Base-by-base conservation (phyloP, 1,284 basidiomycete species). In the Trametes sp. region DNA sequence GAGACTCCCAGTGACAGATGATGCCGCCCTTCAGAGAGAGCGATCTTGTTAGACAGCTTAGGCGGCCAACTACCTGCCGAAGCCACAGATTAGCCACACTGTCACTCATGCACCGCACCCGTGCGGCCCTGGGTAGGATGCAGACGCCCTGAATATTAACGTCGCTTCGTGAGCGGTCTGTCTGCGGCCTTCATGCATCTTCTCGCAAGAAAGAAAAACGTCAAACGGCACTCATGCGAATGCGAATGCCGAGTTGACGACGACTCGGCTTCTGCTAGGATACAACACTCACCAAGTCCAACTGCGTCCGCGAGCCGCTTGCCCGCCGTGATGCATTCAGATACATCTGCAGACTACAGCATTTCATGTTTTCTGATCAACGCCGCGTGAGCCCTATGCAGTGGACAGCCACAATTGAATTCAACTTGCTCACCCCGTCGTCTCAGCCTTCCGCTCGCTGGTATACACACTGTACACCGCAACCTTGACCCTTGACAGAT, bases 331-430 rank as follows among this genome's bases (percentile, higher is more conserved):
- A 54, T 42, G 41, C 52, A 54, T 44, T 21, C 29, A n/a, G n/a
- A n/a, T n/a, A 9, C 28, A 11, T 33, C 31, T 11, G 31, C 6
- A n/a, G 45, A 45, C 53, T 54, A 8, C 53, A 23, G 28, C n/a
- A n/a, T n/a, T n/a, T n/a, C n/a, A n/a, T 4, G 31, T 19, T 14
- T 45, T 54, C 29, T 29, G 29, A 54, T 54, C 53, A 45, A 54
- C 31, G 41, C 53, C 41, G 53, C 29, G 53, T 54, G 53, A 45
- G 53, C 41, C 53, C 53, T 33, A 28, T 19, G 50, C 11, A 19
- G 38, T 42, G 53, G 41, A 54, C 53, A 54, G 53, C 41, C 53
- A 54, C 53, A 23, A 14, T 13, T 31, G 41, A 16, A 44, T n/a
- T n/a, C n/a, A n/a, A n/a, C n/a, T 44, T 44, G 24, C 53, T 31